Percentiles rank a stretch among this genome's conserved stretches.
Conservation (phyloP, 352 stramenopile species). For the Phytophthora megakarya region DNA sequence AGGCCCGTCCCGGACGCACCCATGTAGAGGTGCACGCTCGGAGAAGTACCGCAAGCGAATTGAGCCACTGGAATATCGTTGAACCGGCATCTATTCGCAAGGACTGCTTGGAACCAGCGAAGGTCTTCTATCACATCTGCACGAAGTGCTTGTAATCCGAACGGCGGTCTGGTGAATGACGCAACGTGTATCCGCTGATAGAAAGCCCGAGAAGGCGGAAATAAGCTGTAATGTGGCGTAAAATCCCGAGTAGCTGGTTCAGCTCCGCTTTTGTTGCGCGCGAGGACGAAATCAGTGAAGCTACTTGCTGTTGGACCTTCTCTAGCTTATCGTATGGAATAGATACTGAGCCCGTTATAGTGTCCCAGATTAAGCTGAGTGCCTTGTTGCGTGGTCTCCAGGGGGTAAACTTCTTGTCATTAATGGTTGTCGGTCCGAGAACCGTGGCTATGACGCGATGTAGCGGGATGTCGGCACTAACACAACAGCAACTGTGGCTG, state of each 20-base stretch:
- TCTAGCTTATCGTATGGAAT: slow-evolving; percentile 12
- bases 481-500: background rate
- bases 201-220: slow-evolving; percentile 11
- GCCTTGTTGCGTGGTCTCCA: slow-evolving; percentile 4
- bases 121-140: background rate
- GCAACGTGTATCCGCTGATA: slow-evolving; percentile 8
- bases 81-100: background rate
- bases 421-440: slow-evolving; percentile 8
- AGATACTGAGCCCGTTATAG: background rate
- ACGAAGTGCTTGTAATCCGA: background rate
- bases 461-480: slow-evolving; percentile 1
- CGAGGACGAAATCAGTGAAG: background rate
- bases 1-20: slow-evolving; percentile 21
- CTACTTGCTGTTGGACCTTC: background rate
- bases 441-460: slow-evolving; percentile 19
- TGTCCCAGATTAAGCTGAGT: slow-evolving; percentile 19
- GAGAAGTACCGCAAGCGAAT: background rate
- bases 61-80: slow-evolving; percentile 16
- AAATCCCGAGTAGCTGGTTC: slow-evolving; percentile 4
- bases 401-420: slow-evolving; percentile 18
- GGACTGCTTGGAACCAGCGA: slow-evolving; percentile 7
- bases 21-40: slow-evolving; percentile 26
- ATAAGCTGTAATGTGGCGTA: slow-evolving; percentile 6
- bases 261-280: background rate
- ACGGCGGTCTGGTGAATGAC: background rate